Conservation (phyloP, 2,329 filamentous ascomycete species). For the Davidsoniella australis region DNA sequence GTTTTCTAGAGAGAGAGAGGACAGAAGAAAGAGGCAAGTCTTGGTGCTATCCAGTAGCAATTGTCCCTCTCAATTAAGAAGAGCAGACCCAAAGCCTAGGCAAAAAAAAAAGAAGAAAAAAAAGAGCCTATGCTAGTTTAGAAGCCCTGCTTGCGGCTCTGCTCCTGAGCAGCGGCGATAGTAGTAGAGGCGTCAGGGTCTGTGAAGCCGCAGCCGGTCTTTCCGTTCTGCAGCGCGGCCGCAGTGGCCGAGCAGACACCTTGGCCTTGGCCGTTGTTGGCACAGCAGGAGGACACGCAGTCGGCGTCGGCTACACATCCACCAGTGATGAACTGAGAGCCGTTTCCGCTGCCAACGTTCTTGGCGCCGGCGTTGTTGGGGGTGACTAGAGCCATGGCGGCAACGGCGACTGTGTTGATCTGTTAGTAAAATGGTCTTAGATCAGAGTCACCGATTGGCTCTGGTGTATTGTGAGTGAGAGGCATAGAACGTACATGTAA, state of each 20-base stretch:
- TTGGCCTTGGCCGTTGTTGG: slow-evolving; percentile 15
- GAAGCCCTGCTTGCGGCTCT: slow-evolving; percentile 13
- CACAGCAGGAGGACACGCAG: slow-evolving; percentile 18
- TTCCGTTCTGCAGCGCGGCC: slow-evolving; percentile 18
- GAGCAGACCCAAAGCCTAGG: too few species aligned
- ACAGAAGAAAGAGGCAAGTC: too few species aligned
- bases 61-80: too few species aligned
- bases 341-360: slow-evolving; percentile 16
- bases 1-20: too few species aligned
- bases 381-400: slow-evolving; percentile 14
- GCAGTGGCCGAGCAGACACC: slow-evolving; percentile 19
- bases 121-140: neutral
- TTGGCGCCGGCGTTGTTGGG: slow-evolving; percentile 17
- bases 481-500: slow-evolving; percentile 16
- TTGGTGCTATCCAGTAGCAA: too few species aligned
- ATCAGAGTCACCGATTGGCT: too few species aligned
- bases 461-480: neutral
- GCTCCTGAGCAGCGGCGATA: slow-evolving; percentile 12
- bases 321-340: slow-evolving; percentile 19
- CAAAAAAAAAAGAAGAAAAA: too few species aligned
- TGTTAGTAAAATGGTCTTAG: slow-evolving; percentile 1
- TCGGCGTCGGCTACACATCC: slow-evolving; percentile 18
- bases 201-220: slow-evolving; percentile 20
- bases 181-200: slow-evolving; percentile 13
- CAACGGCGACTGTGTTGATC: slow-evolving; percentile 12